Conservation (phyloP, 441 rosid genomes). For the Pelargonium fulgidum region DNA sequence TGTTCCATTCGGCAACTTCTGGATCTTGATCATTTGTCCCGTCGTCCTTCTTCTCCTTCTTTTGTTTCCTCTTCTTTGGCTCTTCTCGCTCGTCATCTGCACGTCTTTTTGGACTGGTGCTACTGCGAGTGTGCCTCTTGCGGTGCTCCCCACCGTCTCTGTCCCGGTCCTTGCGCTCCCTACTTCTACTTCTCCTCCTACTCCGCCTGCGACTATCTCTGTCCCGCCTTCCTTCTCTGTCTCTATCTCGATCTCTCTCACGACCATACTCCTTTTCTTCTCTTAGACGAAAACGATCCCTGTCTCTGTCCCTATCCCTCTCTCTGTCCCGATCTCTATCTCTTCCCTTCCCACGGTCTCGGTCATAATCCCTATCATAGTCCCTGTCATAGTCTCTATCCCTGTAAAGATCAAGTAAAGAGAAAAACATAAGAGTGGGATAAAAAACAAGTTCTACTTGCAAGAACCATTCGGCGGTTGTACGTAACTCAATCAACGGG, state of each 20-base stretch:
- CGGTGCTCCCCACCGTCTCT: constrained; percentile 22
- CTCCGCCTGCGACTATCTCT: constrained; percentile 62
- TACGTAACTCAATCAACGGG: not conserved
- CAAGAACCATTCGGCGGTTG: not conserved
- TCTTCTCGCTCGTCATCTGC: constrained; percentile 28
- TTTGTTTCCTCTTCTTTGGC: constrained; percentile 31
- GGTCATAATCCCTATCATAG: constrained; percentile 48
- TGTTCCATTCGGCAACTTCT: constrained; percentile 86
- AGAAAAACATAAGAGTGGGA: constrained; percentile 5
- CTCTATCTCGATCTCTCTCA: constrained; percentile 52
- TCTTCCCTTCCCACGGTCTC: constrained; percentile 33
- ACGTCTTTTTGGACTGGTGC: constrained; percentile 46
- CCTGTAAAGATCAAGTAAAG: constrained; percentile 25
- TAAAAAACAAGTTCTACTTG: not conserved
- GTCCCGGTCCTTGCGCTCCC: constrained; percentile 41
- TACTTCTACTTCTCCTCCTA: constrained; percentile 59
- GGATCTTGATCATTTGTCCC: constrained; percentile 80
- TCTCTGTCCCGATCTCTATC: constrained; percentile 41
- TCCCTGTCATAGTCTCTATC: constrained; percentile 33
- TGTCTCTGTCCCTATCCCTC: constrained; percentile 41
- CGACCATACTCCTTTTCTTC: constrained; percentile 57
- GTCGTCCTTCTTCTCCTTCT: constrained; percentile 59
- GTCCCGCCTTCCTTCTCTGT: constrained; percentile 60
- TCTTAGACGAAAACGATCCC: constrained; percentile 45
- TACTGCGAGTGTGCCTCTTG: constrained; percentile 48